Evolutionary conservation across 805 yeast species (phyloP).

Genomic region (Saccharomycopsis schoenii): DNA sequence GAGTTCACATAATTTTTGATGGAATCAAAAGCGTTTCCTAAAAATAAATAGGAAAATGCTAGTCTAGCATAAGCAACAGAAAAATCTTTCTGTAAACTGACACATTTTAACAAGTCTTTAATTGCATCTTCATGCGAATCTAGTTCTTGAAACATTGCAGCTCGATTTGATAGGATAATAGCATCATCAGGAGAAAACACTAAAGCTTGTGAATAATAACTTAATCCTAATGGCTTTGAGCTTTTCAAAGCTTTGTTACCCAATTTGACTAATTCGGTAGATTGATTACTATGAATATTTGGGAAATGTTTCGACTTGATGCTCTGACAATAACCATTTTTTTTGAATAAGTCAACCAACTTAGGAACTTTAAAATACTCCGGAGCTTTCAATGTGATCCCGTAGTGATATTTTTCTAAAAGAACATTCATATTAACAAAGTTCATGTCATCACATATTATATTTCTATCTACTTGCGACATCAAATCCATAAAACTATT

Average conservation of each 20-base stretch:
- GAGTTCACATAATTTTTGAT: conserved; percentile 30
- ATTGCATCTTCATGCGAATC: conserved; percentile 29
- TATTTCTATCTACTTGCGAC: neutral
- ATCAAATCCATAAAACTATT: neutral
- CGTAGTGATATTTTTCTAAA: neutral
- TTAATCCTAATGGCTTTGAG: conserved; percentile 38
- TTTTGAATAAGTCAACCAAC: neutral
- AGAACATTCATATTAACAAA: neutral
- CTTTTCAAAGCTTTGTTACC: conserved; percentile 86
- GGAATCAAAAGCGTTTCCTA: conserved; percentile 30
- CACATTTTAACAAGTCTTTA: conserved; percentile 27
- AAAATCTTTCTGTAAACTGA: conserved; percentile 26
- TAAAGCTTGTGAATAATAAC: conserved; percentile 30
- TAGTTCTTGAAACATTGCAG: conserved; percentile 30
- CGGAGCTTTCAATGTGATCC: neutral
- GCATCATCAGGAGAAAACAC: conserved; percentile 26
- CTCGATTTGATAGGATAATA: conserved; percentile 31
- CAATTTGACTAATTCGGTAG: conserved; percentile 70
- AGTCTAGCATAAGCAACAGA: conserved; percentile 32
- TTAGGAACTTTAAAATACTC: neutral
- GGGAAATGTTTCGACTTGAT: neutral
- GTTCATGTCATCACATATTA: neutral
- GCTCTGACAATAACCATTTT: neutral
- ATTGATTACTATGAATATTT: conserved; percentile 27
- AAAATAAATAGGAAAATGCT: conserved; percentile 28